These are phyloP conservation scores for Epipyxis sp. DNA, from an alignment of 108 stramenopile species.

Conservation along the genomic window DNA sequence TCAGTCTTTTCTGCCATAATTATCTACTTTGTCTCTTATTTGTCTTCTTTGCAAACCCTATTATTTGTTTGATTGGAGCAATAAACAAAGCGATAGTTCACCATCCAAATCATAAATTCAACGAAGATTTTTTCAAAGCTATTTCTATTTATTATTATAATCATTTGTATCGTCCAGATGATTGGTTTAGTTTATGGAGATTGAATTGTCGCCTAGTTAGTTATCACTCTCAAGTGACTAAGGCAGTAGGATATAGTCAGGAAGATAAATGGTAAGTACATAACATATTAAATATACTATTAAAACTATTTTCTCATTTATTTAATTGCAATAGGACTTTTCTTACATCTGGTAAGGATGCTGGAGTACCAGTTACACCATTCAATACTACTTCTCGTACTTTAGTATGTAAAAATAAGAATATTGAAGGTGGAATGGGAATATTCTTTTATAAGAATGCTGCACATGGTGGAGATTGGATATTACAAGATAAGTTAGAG, in stretches of 20 bases:
- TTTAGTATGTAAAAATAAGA: constrained; percentile 90
- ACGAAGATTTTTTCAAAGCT: not conserved
- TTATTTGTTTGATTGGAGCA: constrained; percentile 65
- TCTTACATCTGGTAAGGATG: constrained; percentile 65
- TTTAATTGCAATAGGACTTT: too few relatives aligned
- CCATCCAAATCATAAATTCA: not conserved
- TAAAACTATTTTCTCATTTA: too few relatives aligned
- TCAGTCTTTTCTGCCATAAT: constrained; percentile 62
- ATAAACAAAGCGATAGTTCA: constrained; percentile 59
- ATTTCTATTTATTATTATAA: constrained; percentile 64
- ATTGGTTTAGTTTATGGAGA: constrained; percentile 96
- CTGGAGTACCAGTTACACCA: constrained; percentile 83
- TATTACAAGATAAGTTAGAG: constrained; percentile 76
- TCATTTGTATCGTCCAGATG: constrained; percentile 79
- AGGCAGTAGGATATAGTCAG: constrained; percentile 50
- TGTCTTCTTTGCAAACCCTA: constrained; percentile 69
- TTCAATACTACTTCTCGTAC: constrained; percentile 65
- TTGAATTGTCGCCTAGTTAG: constrained; percentile 86
- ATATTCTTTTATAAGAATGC: constrained; percentile 92
- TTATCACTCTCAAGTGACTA: constrained; percentile 79
- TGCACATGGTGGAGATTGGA: constrained; percentile 89
- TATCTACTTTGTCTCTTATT: constrained; percentile 50
- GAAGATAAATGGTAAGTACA: constrained; percentile 99
- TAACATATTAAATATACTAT: too few relatives aligned
- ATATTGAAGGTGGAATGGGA: constrained; percentile 96